Conservation (phyloP, 1,284 basidiomycete species). For the Sphaerobolus stellatus region DNA sequence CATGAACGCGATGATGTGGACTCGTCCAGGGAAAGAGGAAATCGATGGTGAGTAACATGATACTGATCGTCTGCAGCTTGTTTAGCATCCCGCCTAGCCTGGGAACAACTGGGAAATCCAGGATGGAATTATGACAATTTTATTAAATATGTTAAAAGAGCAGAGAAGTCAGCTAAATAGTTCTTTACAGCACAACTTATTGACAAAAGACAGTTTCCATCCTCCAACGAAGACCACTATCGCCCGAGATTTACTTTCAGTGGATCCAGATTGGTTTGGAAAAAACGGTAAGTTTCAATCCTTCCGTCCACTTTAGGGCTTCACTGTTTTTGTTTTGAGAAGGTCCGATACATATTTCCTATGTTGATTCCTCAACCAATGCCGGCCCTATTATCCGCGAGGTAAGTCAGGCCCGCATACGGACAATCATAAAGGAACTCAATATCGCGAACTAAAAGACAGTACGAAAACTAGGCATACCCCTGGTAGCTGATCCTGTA, state of each 20-base stretch:
- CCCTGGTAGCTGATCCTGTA: neutral
- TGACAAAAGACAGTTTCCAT: neutral
- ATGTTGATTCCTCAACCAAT: neutral
- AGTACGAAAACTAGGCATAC: neutral
- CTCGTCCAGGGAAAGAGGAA: neutral
- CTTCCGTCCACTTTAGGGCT: neutral
- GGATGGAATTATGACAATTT: conserved; percentile 16
- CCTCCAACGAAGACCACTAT: neutral
- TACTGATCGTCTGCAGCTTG: neutral
- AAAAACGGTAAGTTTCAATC: neutral
- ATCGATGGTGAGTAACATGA: neutral
- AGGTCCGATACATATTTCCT: neutral
- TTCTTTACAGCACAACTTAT: too few species aligned
- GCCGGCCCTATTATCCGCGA: neutral
- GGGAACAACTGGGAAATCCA: conserved; percentile 15
- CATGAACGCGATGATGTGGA: neutral
- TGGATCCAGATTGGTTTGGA: neutral
- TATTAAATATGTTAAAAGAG: neutral
- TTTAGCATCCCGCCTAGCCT: conserved; percentile 11
- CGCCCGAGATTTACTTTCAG: neutral
- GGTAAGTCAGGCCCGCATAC: neutral
- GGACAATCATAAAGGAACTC: neutral
- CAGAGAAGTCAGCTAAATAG: too few species aligned
- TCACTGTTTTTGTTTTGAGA: neutral
- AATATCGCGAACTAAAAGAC: neutral